Conservation (phyloP, 306 rosid species). For the barrel medic (Medicago truncatula) region DNA sequence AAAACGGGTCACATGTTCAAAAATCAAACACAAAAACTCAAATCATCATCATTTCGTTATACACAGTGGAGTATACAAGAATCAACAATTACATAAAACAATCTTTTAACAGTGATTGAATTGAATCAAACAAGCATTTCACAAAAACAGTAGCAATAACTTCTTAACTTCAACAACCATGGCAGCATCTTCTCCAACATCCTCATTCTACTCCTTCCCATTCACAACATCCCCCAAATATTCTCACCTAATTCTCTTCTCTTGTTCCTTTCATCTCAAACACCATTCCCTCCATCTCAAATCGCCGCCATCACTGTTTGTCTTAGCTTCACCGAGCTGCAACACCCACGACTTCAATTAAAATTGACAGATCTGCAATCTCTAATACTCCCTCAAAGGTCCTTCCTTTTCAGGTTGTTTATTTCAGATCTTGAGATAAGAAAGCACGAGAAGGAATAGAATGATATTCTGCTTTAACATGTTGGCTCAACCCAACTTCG, state of each 20-base stretch:
- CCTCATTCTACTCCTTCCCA: constrained; percentile 43
- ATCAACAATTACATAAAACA: constrained; percentile 12
- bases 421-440: no score
- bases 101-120: background rate
- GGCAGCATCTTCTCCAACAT: constrained; percentile 49
- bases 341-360: constrained; percentile 52
- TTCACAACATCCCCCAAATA: constrained; percentile 33
- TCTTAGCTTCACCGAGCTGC: constrained; percentile 39
- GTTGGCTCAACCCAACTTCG: no score
- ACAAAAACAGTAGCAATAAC: background rate
- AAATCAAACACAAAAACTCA: no score
- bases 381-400: constrained; percentile 58
- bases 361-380: constrained; percentile 39
- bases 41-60: background rate
- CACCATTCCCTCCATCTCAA: constrained; percentile 6
- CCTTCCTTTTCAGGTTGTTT: constrained; percentile 87
- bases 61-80: background rate
- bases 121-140: constrained; percentile 20
- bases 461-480: no score
- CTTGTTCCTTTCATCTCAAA: constrained; percentile 48
- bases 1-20: no score
- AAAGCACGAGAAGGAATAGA: no score
- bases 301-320: constrained; percentile 21
- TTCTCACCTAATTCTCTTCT: background rate
- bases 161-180: constrained; percentile 41